Base-by-base conservation (phyloP, 1,139 yeast genomes). In the Candida sp. region DNA sequence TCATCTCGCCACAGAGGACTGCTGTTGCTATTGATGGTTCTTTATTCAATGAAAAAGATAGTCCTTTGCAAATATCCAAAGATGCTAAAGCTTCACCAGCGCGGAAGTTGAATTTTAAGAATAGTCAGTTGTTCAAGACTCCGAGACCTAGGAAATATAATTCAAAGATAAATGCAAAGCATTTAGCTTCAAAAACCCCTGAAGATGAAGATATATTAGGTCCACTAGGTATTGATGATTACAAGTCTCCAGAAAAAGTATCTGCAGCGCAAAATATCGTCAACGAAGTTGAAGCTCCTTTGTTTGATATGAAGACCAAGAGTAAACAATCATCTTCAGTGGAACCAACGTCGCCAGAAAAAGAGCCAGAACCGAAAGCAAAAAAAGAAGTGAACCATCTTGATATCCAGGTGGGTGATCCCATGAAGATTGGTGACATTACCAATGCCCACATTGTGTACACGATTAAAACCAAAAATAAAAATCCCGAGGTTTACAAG, bases 371-470 rank as follows among this genome's bases (percentile, higher is more conserved):
- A n/a, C 41, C 19, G 11, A 19, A 38, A 29, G 39, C 50, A 41
- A 43, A 43, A 25, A 35, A 21, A 39, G 21, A 9, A 11, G 30
- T 38, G 11, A 52, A 51, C 58, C 61, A 64, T 36, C 76, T 87
- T 50, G 82, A 78, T 4, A 84, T 91, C 36, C 64, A 83, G 1
- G 96, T 91, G 2, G 95, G 95, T 2, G 97, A 93, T 61, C 98
- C 98, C 1, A 78, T 83, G 58, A 90, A 88, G 61, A 91, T 93
- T 3, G 97, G 97, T 3, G 99, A 93, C 51, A 67, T 91, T 41
- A 83, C 98, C 0, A 80, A 84, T 35, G 88, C 96, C 0, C 97
- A 93, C 61, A 87, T 93, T 2, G 96, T 87, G 6, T 93, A 93
- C 63, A 79, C 88, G 3, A 88, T 93, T 23, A 77, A 76, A 40